A percentile compares a stretch with the other conserved stretches of the same genome.
phyloP scores from a whole-genome alignment of 2,329 filamentous ascomycete species.

The Neonectria ditissima region DNA sequence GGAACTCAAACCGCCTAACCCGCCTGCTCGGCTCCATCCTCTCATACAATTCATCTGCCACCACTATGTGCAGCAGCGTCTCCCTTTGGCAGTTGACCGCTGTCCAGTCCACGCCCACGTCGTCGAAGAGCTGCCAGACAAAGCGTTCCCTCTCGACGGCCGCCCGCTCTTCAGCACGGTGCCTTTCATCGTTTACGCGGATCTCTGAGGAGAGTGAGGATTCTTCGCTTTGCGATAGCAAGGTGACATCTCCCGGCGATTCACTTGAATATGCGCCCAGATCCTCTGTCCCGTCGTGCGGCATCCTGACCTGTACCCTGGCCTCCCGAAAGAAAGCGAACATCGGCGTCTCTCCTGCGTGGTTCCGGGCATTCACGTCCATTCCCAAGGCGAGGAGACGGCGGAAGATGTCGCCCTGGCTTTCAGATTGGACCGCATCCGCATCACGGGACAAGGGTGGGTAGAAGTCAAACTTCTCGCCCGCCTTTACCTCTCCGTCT shows the following conservation, averaged over 20 bases:
- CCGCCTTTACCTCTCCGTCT: neutral
- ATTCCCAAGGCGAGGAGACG: neutral
- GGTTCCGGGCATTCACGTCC: neutral
- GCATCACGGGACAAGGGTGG: no score
- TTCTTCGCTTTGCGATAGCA: no score
- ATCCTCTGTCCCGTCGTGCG: no score
- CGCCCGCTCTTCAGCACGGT: no score
- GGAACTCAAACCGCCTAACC: constrained; percentile 5
- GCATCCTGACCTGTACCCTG: no score
- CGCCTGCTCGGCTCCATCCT: neutral
- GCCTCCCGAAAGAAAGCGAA: constrained; percentile 11
- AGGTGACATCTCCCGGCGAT: no score
- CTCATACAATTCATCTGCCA: neutral
- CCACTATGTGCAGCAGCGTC: neutral
- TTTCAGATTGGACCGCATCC: no score
- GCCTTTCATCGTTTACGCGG: no score
- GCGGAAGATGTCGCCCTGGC: neutral
- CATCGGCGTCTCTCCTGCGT: constrained; percentile 6
- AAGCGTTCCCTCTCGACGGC: no score
- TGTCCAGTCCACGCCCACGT: neutral
- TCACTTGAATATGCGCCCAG: no score
- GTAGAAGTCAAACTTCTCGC: no score
- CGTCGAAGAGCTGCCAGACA: neutral
- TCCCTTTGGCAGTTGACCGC: neutral
- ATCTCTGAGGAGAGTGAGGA: no score